phyloP scores from a whole-genome alignment of 495 filamentous ascomycete genomes.

The Penicillium chermesinum region DNA sequence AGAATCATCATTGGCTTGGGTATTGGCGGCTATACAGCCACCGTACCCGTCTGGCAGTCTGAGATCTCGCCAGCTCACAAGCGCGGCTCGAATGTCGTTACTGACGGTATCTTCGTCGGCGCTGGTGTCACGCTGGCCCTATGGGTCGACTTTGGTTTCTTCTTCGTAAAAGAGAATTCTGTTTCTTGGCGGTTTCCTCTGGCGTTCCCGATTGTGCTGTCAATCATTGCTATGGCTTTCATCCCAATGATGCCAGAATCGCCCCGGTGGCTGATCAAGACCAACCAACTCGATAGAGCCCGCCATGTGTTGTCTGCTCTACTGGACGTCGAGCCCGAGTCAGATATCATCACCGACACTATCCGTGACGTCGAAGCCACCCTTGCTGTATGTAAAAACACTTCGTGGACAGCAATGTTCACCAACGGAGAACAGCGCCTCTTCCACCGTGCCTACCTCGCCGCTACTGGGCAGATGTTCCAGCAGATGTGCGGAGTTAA shows the following conservation, averaged over 20 bases:
- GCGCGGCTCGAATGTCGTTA: slow-evolving; percentile 59
- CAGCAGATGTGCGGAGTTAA: slow-evolving; percentile 27
- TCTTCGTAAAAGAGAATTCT: slow-evolving; percentile 44
- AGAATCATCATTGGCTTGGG: slow-evolving; percentile 56
- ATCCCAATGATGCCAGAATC: slow-evolving; percentile 54
- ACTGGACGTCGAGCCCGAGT: slow-evolving; percentile 23
- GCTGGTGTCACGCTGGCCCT: slow-evolving; percentile 61
- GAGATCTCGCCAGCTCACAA: slow-evolving; percentile 57
- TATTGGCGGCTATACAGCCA: slow-evolving; percentile 59
- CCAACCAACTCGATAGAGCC: slow-evolving; percentile 47
- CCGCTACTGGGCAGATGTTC: slow-evolving; percentile 29
- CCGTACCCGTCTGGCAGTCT: slow-evolving; percentile 60
- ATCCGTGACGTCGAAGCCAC: slow-evolving; percentile 38
- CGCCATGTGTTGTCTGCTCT: slow-evolving; percentile 46
- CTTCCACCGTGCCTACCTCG: slow-evolving; percentile 32
- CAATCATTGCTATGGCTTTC: slow-evolving; percentile 45
- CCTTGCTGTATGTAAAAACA: slow-evolving; percentile 27
- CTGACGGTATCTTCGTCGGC: slow-evolving; percentile 61
- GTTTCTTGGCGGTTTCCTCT: slow-evolving; percentile 62
- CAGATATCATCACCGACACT: slow-evolving; percentile 21
- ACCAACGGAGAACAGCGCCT: slow-evolving; percentile 31
- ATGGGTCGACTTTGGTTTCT: slow-evolving; percentile 61
- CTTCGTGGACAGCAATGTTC: slow-evolving; percentile 30
- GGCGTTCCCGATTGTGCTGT: slow-evolving; percentile 57
- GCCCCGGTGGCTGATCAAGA: slow-evolving; percentile 55